Conservation (phyloP, 1,284 basidiomycete genomes). For the Cryptococcus deneoformans region DNA sequence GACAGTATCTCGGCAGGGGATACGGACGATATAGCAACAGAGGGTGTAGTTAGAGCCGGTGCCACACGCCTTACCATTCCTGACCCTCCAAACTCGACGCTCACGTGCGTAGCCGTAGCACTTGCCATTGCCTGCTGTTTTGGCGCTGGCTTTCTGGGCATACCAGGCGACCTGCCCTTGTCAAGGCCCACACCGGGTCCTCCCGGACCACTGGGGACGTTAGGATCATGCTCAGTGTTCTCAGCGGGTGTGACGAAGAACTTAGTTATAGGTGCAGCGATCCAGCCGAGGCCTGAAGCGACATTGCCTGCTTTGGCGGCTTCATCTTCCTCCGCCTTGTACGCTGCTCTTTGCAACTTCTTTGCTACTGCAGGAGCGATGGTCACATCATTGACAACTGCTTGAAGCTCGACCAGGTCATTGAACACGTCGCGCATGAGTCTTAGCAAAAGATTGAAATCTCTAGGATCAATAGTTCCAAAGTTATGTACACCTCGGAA, state of each 20-base stretch:
- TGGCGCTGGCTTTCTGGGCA: slow-evolving; percentile 54
- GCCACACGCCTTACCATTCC: slow-evolving; percentile 67
- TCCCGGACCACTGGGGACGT: not conserved
- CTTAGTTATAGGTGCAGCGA: slow-evolving; percentile 56
- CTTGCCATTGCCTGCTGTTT: slow-evolving; percentile 77
- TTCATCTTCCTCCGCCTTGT: slow-evolving; percentile 49
- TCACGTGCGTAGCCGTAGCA: slow-evolving; percentile 82
- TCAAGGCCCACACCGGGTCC: not conserved
- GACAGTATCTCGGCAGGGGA: slow-evolving; percentile 53
- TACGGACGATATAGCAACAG: slow-evolving; percentile 28
- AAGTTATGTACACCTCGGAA: slow-evolving; percentile 64
- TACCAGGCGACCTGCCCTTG: slow-evolving; percentile 24
- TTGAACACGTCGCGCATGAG: slow-evolving; percentile 79
- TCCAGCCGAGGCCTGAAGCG: slow-evolving; percentile 59
- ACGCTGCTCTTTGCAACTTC: slow-evolving; percentile 63
- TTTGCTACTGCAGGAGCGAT: slow-evolving; percentile 76
- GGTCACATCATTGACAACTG: slow-evolving; percentile 83
- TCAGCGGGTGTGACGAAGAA: slow-evolving; percentile 43
- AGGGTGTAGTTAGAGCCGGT: slow-evolving; percentile 47
- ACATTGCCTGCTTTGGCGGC: slow-evolving; percentile 23
- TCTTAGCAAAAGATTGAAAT: slow-evolving; percentile 79
- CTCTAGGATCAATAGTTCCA: slow-evolving; percentile 69
- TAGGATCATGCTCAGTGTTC: not conserved
- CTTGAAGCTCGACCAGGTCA: slow-evolving; percentile 78
- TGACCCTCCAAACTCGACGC: slow-evolving; percentile 82